Percentiles rank a stretch among this genome's conserved stretches.
Evolutionary conservation across 352 stramenopile genomes (phyloP).

Genomic region (Thalassiosira oceanica): DNA sequence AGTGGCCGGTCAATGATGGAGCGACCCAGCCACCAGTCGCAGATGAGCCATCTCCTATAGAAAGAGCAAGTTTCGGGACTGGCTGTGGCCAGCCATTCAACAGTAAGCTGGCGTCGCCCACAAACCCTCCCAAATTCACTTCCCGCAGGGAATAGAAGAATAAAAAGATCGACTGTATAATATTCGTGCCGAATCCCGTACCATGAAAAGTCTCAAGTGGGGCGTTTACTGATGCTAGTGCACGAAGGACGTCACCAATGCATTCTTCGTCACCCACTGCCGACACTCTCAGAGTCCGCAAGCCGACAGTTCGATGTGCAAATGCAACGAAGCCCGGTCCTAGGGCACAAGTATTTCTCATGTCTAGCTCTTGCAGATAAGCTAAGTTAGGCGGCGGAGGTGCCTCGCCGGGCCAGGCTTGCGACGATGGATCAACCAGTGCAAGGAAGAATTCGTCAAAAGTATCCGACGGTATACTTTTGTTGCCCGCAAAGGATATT

Average conservation of each 20-base stretch:
- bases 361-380: constrained; percentile 15
- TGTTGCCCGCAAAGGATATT: constrained; percentile 7
- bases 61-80: constrained; percentile 6
- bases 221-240: neutral
- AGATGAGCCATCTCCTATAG: too few relatives aligned
- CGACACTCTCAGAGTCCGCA: constrained; percentile 6
- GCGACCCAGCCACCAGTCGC: too few relatives aligned
- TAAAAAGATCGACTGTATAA: constrained; percentile 6
- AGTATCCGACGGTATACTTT: neutral
- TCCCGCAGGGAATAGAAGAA: neutral
- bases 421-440: constrained; percentile 10
- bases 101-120: constrained; percentile 7
- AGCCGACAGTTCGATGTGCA: neutral
- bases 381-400: constrained; percentile 15
- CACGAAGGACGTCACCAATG: neutral
- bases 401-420: neutral
- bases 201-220: constrained; percentile 9
- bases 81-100: constrained; percentile 6
- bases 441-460: constrained; percentile 12
- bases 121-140: constrained; percentile 8
- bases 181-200: neutral
- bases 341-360: constrained; percentile 3
- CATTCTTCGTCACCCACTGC: neutral
- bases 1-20: too few relatives aligned
- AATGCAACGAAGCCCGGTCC: constrained; percentile 9